Conservation (phyloP, 495 filamentous ascomycete species). For the Hypoxylon cercidicola region DNA sequence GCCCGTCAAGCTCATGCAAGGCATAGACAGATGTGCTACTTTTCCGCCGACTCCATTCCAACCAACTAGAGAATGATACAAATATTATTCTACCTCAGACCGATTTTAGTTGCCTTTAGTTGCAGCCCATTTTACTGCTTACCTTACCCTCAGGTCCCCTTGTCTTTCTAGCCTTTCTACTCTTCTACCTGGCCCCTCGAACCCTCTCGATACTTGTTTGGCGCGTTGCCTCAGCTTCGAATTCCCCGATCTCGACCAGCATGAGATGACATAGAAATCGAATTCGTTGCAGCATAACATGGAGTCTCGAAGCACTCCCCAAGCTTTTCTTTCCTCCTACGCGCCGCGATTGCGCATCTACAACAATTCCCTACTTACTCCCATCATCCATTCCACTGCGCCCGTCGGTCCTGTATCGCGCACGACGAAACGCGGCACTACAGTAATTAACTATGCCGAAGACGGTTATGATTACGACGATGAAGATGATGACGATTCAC, state of each 20-base stretch:
- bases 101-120: background rate
- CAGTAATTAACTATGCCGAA: slow-evolving; percentile 96
- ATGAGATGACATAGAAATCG: slow-evolving; percentile 35
- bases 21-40: slow-evolving; percentile 3
- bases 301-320: slow-evolving; percentile 63
- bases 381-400: slow-evolving; percentile 75
- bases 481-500: slow-evolving; percentile 83
- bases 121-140: background rate
- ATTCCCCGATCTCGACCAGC: slow-evolving; percentile 13
- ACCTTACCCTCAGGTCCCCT: background rate
- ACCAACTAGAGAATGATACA: background rate
- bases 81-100: background rate
- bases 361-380: slow-evolving; percentile 90
- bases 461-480: slow-evolving; percentile 95
- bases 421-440: slow-evolving; percentile 96
- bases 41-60: slow-evolving; percentile 14
- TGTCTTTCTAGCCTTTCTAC: background rate
- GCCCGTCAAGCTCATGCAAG: slow-evolving; percentile 34
- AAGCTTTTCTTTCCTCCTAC: slow-evolving; percentile 91
- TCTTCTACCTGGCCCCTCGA: background rate
- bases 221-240: slow-evolving; percentile 21
- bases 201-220: slow-evolving; percentile 3
- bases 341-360: slow-evolving; percentile 91
- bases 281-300: slow-evolving; percentile 44
- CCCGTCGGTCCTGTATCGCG: slow-evolving; percentile 75